Conservation (phyloP, 257 asterid genomes). For the Forsythia suspensa region DNA sequence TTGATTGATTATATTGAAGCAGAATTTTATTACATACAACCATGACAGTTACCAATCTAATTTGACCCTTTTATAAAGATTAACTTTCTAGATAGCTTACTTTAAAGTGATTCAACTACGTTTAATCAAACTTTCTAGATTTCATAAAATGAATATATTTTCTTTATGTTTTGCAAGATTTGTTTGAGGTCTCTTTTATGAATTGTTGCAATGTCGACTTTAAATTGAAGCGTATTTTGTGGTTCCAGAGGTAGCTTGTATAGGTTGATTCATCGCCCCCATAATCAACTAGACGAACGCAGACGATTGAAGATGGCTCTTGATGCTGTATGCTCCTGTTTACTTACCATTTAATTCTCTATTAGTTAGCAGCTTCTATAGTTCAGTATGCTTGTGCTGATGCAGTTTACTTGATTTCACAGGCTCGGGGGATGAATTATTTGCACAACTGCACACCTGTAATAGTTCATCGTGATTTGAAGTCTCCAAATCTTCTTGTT, state of each 20-base stretch:
- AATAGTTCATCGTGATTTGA: slow-evolving; percentile 95
- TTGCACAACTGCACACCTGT: slow-evolving; percentile 87
- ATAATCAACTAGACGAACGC: slow-evolving; percentile 90
- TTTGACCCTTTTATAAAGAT: slow-evolving; percentile 1
- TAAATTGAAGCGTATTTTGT: slow-evolving; percentile 28
- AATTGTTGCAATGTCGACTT: slow-evolving; percentile 6
- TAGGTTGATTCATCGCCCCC: slow-evolving; percentile 88
- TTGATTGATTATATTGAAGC: neutral
- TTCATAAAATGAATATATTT: neutral
- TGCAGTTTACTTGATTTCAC: slow-evolving; percentile 26
- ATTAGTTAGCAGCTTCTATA: slow-evolving; percentile 22
- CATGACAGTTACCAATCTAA: slow-evolving; percentile 2
- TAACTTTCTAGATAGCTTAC: neutral
- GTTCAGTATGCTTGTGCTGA: slow-evolving; percentile 17
- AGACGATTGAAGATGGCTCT: slow-evolving; percentile 92
- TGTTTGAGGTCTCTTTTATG: slow-evolving; percentile 5
- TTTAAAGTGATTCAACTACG: neutral
- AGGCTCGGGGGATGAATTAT: slow-evolving; percentile 99
- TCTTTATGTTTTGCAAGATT: neutral
- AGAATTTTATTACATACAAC: neutral
- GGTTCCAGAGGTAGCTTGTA: slow-evolving; percentile 91
- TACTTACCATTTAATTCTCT: slow-evolving; percentile 14
- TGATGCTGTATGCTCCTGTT: slow-evolving; percentile 73
- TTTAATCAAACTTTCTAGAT: neutral
- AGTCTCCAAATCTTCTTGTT: slow-evolving; percentile 97